A percentile compares a stretch with the other conserved stretches of the same genome.
phyloP scores from a whole-genome alignment of 1,284 basidiomycete species.

The Tilletia horrida region DNA sequence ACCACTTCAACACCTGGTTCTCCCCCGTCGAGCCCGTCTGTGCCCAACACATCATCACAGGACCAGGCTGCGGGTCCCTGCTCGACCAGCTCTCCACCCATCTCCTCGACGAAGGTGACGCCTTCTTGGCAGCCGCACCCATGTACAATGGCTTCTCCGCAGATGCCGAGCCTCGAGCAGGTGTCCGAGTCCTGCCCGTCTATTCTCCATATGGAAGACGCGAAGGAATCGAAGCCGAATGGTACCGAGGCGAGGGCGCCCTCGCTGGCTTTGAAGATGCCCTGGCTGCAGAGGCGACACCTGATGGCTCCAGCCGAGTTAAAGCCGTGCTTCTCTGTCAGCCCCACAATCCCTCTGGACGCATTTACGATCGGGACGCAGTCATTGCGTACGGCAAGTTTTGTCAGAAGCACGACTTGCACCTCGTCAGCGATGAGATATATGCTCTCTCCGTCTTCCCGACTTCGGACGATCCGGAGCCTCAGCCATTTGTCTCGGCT shows the following conservation, averaged over 20 bases:
- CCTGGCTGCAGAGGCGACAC: slow-evolving; percentile 25
- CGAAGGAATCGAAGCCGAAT: slow-evolving; percentile 1
- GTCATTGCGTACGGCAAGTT: slow-evolving; percentile 22
- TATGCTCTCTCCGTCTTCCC: slow-evolving; percentile 39
- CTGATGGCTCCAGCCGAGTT: slow-evolving; percentile 5
- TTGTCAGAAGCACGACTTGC: slow-evolving; percentile 34
- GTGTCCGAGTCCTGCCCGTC: background rate
- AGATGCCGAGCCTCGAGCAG: background rate
- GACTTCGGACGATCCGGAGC: slow-evolving; percentile 22
- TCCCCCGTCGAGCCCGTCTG: slow-evolving; percentile 20
- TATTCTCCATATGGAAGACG: background rate
- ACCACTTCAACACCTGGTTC: slow-evolving; percentile 24
- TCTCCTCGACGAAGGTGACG: slow-evolving; percentile 24
- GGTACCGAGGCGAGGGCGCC: slow-evolving; percentile 5
- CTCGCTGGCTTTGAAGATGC: slow-evolving; percentile 25
- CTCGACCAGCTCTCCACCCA: slow-evolving; percentile 29
- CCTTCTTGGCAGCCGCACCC: slow-evolving; percentile 22
- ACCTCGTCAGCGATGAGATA: slow-evolving; percentile 46
- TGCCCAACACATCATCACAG: slow-evolving; percentile 26
- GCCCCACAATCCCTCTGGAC: slow-evolving; percentile 31
- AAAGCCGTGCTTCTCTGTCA: slow-evolving; percentile 39
- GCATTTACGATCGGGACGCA: slow-evolving; percentile 16
- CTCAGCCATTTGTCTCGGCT: slow-evolving; percentile 34
- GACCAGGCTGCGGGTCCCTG: slow-evolving; percentile 26
- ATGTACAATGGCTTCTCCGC: slow-evolving; percentile 13